These are phyloP conservation scores for Calonectria honghensis DNA, from an alignment of 2,329 filamentous ascomycete species.

Conservation along the genomic window DNA sequence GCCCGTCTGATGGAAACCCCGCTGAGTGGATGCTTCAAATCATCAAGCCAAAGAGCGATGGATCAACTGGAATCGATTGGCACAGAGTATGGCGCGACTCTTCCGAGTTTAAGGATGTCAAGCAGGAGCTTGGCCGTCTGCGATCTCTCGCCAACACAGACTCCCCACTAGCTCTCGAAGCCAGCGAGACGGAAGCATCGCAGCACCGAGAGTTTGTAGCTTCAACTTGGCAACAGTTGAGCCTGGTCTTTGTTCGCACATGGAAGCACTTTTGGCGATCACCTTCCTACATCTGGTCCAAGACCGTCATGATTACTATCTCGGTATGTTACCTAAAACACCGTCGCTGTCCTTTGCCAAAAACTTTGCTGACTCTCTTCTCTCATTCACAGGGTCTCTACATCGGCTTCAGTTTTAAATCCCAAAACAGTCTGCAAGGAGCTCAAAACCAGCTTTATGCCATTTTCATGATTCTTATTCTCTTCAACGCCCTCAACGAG, in stretches of 20 bases:
- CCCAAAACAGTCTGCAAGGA: constrained; percentile 76
- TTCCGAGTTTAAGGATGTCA: background rate
- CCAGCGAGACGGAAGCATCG: background rate
- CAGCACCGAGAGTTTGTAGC: constrained; percentile 55
- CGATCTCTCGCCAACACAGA: constrained; percentile 6
- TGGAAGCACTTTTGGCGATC: constrained; percentile 78
- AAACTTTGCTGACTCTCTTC: background rate
- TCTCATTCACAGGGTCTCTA: constrained; percentile 66
- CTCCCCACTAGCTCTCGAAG: background rate
- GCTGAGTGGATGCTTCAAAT: constrained; percentile 78
- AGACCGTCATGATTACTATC: constrained; percentile 75
- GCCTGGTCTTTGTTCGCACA: constrained; percentile 57
- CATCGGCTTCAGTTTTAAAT: constrained; percentile 79
- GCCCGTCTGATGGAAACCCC: constrained; percentile 72
- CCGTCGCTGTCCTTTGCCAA: background rate
- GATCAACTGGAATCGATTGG: constrained; percentile 67
- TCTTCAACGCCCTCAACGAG: constrained; percentile 76
- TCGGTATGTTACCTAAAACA: constrained; percentile 17
- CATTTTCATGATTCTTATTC: constrained; percentile 81
- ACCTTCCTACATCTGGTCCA: constrained; percentile 91
- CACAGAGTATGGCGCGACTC: constrained; percentile 10
- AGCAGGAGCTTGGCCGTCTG: constrained; percentile 1
- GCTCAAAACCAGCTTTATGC: constrained; percentile 81
- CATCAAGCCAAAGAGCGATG: constrained; percentile 63
- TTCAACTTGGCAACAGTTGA: constrained; percentile 50